These are phyloP conservation scores for Erysimum cheiri DNA, from an alignment of 441 rosid species.

Conservation along the genomic window DNA sequence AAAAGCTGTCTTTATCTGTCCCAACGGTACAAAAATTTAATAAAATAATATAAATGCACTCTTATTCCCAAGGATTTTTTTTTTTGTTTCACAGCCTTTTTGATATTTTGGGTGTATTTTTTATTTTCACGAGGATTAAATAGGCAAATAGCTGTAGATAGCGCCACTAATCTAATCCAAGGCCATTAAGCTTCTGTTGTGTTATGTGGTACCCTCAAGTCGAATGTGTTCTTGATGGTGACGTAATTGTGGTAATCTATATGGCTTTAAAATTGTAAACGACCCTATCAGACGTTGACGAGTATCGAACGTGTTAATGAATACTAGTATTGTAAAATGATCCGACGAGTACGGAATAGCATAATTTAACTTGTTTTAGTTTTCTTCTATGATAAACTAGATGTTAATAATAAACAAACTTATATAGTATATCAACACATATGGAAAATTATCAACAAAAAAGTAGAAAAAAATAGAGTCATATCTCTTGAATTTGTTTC, in stretches of 20 bases:
- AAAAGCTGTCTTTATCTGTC: conserved; percentile 34
- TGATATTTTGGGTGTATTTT: background rate
- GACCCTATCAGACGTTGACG: background rate
- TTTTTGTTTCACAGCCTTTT: background rate
- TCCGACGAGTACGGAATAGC: no score
- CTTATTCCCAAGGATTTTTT: conserved; percentile 5
- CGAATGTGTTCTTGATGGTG: conserved; percentile 14
- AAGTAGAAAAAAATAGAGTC: no score
- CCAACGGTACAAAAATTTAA: conserved; percentile 41
- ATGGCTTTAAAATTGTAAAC: background rate
- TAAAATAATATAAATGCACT: conserved; percentile 13
- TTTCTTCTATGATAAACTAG: no score
- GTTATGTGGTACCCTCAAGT: background rate
- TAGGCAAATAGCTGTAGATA: conserved; percentile 20
- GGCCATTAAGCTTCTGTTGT: background rate
- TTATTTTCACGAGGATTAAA: background rate
- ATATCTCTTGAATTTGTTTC: background rate
- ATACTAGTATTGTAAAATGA: no score
- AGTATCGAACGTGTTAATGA: background rate
- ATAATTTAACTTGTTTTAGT: background rate
- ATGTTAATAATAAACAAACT: no score
- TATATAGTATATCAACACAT: background rate
- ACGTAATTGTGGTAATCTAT: conserved; percentile 5
- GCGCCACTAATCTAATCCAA: conserved; percentile 19
- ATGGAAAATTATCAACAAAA: background rate